Evolutionary conservation across 192 early-diverging fungal genomes (phyloP).

Genomic region (Podila horticola): DNA sequence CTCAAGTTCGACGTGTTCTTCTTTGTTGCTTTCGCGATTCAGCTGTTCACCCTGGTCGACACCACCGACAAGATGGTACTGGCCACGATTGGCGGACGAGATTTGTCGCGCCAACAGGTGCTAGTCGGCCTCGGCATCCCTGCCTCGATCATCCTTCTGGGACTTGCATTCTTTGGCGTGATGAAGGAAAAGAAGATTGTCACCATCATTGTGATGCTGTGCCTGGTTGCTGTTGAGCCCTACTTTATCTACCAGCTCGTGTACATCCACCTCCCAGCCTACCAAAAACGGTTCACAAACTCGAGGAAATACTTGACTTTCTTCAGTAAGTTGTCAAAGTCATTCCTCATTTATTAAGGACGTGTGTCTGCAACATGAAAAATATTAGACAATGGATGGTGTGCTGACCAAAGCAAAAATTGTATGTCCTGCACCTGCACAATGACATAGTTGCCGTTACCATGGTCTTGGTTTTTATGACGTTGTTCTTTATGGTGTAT

Average conservation of each 20-base stretch:
- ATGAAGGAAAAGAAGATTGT: conserved; percentile 37
- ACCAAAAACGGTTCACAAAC: conserved; percentile 10
- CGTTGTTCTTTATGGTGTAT: conserved; percentile 42
- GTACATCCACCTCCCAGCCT: conserved; percentile 6
- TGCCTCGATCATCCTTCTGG: conserved; percentile 27
- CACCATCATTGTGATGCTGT: conserved; percentile 36
- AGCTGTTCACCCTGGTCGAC: conserved; percentile 68
- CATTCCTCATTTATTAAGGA: not conserved
- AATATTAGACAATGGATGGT: too few relatives aligned
- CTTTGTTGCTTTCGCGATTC: conserved; percentile 68
- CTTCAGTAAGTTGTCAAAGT: conserved; percentile 34
- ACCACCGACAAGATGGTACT: conserved; percentile 58
- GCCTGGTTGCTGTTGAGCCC: conserved; percentile 27
- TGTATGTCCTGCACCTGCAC: not conserved
- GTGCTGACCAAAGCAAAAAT: not conserved
- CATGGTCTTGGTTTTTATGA: conserved; percentile 32
- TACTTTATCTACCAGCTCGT: conserved; percentile 45
- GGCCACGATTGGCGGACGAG: conserved; percentile 13
- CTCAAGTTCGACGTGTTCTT: conserved; percentile 75
- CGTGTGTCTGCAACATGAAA: too few relatives aligned
- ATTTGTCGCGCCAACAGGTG: conserved; percentile 28
- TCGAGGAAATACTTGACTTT: conserved; percentile 46
- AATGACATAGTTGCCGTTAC: conserved; percentile 35
- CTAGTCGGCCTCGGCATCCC: conserved; percentile 34
- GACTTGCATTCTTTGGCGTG: conserved; percentile 35